Evolutionary conservation across 78 protist species (phyloP).

Genomic region (Dictyostelium capitatum): DNA sequence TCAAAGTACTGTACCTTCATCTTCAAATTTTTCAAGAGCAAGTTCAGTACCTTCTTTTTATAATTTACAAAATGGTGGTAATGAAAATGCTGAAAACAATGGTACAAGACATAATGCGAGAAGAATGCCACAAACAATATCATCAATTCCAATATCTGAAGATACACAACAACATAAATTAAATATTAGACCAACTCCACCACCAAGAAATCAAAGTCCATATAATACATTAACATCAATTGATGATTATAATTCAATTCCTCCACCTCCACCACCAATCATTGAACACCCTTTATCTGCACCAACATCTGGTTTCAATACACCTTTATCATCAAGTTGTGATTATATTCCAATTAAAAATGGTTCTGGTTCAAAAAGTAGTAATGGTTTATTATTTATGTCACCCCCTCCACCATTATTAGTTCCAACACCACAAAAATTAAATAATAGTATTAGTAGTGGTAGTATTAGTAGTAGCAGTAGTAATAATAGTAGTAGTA

Average conservation of each 20-base stretch:
- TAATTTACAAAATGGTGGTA: not conserved
- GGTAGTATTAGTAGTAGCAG: too few species aligned
- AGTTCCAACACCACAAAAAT: not conserved
- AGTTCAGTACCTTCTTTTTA: conserved; percentile 44
- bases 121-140: conserved; percentile 61
- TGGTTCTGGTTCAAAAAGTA: not conserved
- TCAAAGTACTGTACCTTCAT: not conserved
- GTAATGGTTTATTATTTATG: not conserved
- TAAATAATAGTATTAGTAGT: too few species aligned
- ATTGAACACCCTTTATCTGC: not conserved
- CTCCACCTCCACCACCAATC: not conserved
- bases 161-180: not conserved
- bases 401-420: conserved; percentile 29
- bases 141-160: conserved; percentile 22
- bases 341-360: conserved; percentile 1
- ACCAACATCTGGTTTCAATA: not conserved
- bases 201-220: not conserved
- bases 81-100: not conserved
- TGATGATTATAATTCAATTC: not conserved
- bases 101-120: conserved; percentile 46
- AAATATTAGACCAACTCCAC: conserved; percentile 1
- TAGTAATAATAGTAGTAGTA: too few species aligned
- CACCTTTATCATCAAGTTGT: not conserved
- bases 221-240: not conserved
- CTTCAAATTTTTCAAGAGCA: conserved; percentile 50